Base-by-base conservation (phyloP, 2,329 filamentous ascomycete genomes). In the Aspergillus sp. region DNA sequence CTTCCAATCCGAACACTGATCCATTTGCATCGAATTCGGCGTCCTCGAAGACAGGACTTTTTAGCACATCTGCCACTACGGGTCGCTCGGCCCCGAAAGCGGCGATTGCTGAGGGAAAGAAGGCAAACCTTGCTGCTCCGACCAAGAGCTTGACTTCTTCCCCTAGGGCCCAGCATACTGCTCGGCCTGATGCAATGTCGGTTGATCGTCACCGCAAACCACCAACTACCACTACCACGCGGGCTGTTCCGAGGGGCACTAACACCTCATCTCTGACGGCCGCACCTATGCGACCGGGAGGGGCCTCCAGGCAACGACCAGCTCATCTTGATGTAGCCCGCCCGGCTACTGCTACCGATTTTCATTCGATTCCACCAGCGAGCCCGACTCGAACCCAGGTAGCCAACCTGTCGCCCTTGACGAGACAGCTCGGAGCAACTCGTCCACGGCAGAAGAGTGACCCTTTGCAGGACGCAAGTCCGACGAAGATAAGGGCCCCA, bases 51-150 rank as follows among this genome's bases (percentile, higher is more conserved):
- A 67, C 68, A 56, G 64, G 52, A 8, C 46, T 65, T 25, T 38
- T 66, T 25, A 69, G 64, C 49, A 66, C 65, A 23, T 59, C 66
- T 31, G 66, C 68, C 9, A 60, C 56, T 7, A 60, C 66, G 43
- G 65, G 69, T 46, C 72, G 84, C 43, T 79, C 78, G 11, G 91
- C 91, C 11, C 78, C 97, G 28, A 89, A 91, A 65, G 93, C 97
- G 70, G 84, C 91, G 3, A 93, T 97, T 83, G 80, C 92, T 71
- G 93, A 92, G 6, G 90, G 94, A 72, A 93, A 92, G 78, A 92
- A 81, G 61, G 84, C 83, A 53, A 71, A 79, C 57, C 46, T 71
- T 17, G 78, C 77, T 47, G 78, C 77, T 48, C 78, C 78, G 46
- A 69, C 74, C 13, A 78, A 79, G 30, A 38, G 66, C 74, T 75